These are phyloP conservation scores for Xerocomellus intermedius DNA, from an alignment of 768 basidiomycete species.

Conservation along the genomic window DNA sequence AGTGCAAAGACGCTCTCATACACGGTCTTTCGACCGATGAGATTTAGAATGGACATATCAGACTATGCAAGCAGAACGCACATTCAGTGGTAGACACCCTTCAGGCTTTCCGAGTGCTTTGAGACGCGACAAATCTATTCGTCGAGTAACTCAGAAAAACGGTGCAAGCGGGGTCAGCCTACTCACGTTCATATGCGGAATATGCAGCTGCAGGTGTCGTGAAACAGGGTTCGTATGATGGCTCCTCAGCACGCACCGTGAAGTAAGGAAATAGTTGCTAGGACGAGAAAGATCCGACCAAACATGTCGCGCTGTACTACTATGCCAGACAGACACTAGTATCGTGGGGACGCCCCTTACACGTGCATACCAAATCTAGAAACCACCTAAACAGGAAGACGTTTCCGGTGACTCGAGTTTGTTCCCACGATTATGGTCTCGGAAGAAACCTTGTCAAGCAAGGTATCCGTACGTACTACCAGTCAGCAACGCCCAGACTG, in stretches of 20 bases:
- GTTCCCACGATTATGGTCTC: too few species aligned
- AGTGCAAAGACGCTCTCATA: constrained; percentile 64
- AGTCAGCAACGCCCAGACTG: too few species aligned
- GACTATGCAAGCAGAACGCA: constrained; percentile 30
- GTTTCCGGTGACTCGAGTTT: too few species aligned
- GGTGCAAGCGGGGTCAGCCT: constrained; percentile 24
- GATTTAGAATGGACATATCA: neutral
- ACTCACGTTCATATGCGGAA: constrained; percentile 76
- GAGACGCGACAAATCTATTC: constrained; percentile 67
- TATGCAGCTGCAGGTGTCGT: constrained; percentile 55
- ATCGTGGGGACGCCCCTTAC: too few species aligned
- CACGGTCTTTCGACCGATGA: constrained; percentile 48
- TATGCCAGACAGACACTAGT: too few species aligned
- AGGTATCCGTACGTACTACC: too few species aligned
- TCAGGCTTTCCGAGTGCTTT: constrained; percentile 76
- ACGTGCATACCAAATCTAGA: too few species aligned
- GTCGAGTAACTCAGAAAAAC: constrained; percentile 1
- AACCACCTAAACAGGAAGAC: too few species aligned
- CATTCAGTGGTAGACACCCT: constrained; percentile 61
- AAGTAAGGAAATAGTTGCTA: constrained; percentile 48
- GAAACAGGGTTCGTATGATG: neutral
- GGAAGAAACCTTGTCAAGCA: too few species aligned
- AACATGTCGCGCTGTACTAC: constrained; percentile 37
- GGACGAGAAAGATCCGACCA: constrained; percentile 44
- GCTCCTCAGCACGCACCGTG: constrained; percentile 43